These are phyloP conservation scores for Daldinia caldariorum DNA, from an alignment of 495 filamentous ascomycete genomes.

Conservation along the genomic window DNA sequence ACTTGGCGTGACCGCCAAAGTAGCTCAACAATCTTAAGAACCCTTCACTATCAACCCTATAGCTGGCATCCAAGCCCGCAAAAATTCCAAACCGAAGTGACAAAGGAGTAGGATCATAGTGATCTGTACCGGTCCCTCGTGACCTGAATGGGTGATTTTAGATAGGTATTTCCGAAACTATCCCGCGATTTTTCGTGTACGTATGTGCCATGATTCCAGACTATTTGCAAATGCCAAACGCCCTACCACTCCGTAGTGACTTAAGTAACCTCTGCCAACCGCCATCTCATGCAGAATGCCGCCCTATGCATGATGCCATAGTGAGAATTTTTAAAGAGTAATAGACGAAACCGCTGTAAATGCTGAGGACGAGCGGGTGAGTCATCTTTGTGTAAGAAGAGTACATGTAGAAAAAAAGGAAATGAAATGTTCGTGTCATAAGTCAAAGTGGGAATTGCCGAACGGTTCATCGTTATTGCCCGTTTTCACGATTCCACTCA, in stretches of 20 bases:
- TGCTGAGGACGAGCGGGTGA: slow-evolving; percentile 24
- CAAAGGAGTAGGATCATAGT: slow-evolving; percentile 26
- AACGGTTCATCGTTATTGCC: slow-evolving; percentile 75
- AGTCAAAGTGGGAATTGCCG: slow-evolving; percentile 77
- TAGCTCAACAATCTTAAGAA: slow-evolving; percentile 3
- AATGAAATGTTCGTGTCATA: slow-evolving; percentile 39
- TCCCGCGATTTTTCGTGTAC: slow-evolving; percentile 38
- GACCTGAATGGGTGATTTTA: slow-evolving; percentile 28
- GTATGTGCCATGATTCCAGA: slow-evolving; percentile 48
- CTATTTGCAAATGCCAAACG: slow-evolving; percentile 50
- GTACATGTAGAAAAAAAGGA: slow-evolving; percentile 11
- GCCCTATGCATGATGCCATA: slow-evolving; percentile 50
- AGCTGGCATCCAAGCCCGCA: slow-evolving; percentile 24
- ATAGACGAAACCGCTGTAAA: slow-evolving; percentile 34
- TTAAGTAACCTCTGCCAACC: slow-evolving; percentile 41
- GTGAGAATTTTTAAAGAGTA: slow-evolving; percentile 40
- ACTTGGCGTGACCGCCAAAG: slow-evolving; percentile 8
- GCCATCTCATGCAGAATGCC: slow-evolving; percentile 49
- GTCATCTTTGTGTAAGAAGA: slow-evolving; percentile 31
- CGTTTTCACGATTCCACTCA: slow-evolving; percentile 78
- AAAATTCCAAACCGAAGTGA: slow-evolving; percentile 36
- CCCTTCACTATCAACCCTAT: slow-evolving; percentile 15
- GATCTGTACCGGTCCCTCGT: slow-evolving; percentile 29
- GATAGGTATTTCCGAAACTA: slow-evolving; percentile 33
- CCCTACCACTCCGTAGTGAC: slow-evolving; percentile 42